These are phyloP conservation scores for Mimosa pudica DNA, from an alignment of 306 rosid genomes.

Conservation along the genomic window DNA sequence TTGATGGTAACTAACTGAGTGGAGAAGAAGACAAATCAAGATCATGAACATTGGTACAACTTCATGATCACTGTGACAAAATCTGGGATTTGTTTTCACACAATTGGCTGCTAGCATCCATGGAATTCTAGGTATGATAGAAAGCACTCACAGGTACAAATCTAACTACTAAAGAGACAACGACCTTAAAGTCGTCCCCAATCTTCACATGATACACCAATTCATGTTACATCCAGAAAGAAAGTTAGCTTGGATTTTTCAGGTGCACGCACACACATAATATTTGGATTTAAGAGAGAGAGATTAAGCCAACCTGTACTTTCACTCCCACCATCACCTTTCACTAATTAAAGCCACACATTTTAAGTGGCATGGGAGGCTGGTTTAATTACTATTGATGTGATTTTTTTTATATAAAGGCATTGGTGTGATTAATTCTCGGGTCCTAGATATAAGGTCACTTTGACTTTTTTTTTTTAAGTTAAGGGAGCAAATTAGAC, in stretches of 20 bases:
- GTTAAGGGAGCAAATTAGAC: too few species aligned
- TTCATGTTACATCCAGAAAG: conserved; percentile 29
- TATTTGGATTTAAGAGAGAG: conserved; percentile 11
- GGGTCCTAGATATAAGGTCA: too few species aligned
- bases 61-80: conserved; percentile 7
- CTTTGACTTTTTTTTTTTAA: too few species aligned
- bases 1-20: background rate
- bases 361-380: background rate
- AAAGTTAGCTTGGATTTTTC: conserved; percentile 35
- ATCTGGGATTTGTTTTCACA: conserved; percentile 12
- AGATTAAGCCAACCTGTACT: conserved; percentile 47
- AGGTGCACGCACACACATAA: conserved; percentile 28
- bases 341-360: conserved; percentile 32
- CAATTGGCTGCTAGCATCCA: conserved; percentile 1
- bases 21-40: background rate
- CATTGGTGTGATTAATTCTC: too few species aligned
- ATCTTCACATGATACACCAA: conserved; percentile 49
- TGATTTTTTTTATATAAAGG: background rate
- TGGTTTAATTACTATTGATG: background rate
- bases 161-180: background rate
- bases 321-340: conserved; percentile 44
- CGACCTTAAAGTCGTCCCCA: conserved; percentile 27
- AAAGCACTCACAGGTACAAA: conserved; percentile 35
- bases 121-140: conserved; percentile 38
- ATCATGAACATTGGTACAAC: background rate